Base-by-base conservation (phyloP, 1,139 yeast genomes). In the Wickerhamiella pararugosa region DNA sequence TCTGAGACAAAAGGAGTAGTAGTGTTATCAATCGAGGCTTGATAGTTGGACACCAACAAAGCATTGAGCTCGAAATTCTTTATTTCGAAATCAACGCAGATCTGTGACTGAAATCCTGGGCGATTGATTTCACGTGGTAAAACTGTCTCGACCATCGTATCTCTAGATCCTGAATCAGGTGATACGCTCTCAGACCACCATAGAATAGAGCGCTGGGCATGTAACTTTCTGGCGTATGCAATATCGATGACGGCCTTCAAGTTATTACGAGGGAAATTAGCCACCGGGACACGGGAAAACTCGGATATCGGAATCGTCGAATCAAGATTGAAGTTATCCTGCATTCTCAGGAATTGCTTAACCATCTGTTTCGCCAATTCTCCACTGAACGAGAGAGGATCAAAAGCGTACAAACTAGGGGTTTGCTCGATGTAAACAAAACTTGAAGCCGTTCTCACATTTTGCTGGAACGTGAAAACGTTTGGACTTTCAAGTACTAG, bases 131-230 rank as follows among this genome's bases (percentile, higher is more conserved):
- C 67, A 4, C 93, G 92, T 51, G 83, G 76, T 30, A 75, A 78
- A 39, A 78, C 64, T 32, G 70, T 71, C 45, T 79, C 92, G 54
- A 74, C 71, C 57, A 86, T 92, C 42, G 68, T 60, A 0, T 96
- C 96, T 33, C 95, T 96, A 56, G 75, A 79, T 15, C 21, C 21
- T 15, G 21, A 15, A 56, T 84, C 96, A 0, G 96, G 93, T 37
- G 71, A 62, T 1, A 93, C 83, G 32, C 69, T 70, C 2, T 76
- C 72, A 0, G 94, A 82, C 97, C 98, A 87, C 98, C 98, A 92
- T 38, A 90, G 62, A 2, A 87, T 79, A 41, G 83, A 72, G 49
- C 77, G 75, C 41, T 74, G 73, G 33, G 72, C 69, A 29, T 68
- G 66, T 43, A 90, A 68, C 44, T 78, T 70, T 54, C 98, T 69